Conservation (phyloP, 306 rosid species). For the Quercus parvula region DNA sequence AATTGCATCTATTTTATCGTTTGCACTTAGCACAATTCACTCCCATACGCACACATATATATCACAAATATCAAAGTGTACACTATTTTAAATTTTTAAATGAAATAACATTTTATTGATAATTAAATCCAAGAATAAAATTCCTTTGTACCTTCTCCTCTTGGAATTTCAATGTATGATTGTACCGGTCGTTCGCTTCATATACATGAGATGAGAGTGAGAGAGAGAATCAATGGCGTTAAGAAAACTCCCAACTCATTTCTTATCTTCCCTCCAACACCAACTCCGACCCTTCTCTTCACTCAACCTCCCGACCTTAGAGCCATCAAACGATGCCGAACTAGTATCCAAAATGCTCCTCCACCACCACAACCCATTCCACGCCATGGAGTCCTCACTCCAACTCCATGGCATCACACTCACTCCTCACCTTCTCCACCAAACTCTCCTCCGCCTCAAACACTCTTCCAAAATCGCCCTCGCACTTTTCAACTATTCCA, state of each 20-base stretch:
- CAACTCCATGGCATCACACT: conserved; percentile 75
- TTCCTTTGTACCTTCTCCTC: too few species aligned
- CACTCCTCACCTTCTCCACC: conserved; percentile 52
- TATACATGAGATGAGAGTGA: too few species aligned
- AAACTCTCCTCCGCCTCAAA: conserved; percentile 64
- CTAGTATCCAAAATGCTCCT: conserved; percentile 51
- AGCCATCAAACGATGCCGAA: conserved; percentile 56
- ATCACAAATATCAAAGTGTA: too few species aligned
- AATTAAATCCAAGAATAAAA: too few species aligned
- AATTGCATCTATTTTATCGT: too few species aligned
- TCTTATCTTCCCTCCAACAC: not conserved
- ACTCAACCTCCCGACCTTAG: conserved; percentile 19
- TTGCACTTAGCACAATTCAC: too few species aligned
- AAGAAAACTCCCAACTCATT: not conserved
- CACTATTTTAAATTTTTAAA: too few species aligned
- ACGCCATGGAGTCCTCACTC: conserved; percentile 65
- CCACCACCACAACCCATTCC: conserved; percentile 87
- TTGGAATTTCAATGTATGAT: too few species aligned
- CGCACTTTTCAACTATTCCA: conserved; percentile 65
- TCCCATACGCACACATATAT: too few species aligned
- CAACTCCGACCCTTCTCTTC: conserved; percentile 11
- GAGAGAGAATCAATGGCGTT: not conserved
- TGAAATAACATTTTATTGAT: too few species aligned
- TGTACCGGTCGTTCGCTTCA: too few species aligned
- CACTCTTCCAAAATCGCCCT: conserved; percentile 76